A percentile compares a stretch with the other conserved stretches of the same genome.
Evolutionary conservation across 169 alveolate genomes (phyloP).

Genomic region (Plasmodium coatneyi): DNA sequence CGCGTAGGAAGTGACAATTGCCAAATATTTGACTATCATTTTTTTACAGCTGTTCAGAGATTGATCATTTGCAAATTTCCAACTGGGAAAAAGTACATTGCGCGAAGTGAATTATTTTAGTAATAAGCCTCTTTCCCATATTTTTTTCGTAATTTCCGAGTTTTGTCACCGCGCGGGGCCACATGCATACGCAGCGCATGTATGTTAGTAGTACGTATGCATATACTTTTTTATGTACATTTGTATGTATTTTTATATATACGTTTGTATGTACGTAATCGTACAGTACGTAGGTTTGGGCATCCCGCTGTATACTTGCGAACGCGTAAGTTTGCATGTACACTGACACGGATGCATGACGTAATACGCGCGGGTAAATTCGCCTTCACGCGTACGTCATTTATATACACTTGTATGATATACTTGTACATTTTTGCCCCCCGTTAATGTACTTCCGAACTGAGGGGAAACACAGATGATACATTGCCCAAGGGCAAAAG

Average conservation of each 20-base stretch:
- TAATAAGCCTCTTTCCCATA: neutral
- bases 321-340: neutral
- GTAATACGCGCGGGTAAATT: neutral
- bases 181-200: neutral
- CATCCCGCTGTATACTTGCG: neutral
- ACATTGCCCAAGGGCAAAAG: neutral
- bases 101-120: neutral
- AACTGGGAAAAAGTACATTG: neutral
- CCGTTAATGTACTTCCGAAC: neutral
- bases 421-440: neutral
- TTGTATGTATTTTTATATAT: too few relatives aligned
- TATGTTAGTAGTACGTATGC: neutral
- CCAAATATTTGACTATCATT: neutral
- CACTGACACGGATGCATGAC: neutral
- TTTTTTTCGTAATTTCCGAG: constrained; percentile 27
- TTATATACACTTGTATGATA: neutral
- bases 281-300: neutral
- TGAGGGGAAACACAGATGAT: neutral
- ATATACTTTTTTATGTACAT: neutral
- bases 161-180: neutral
- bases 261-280: neutral
- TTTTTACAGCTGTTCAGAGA: neutral
- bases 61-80: constrained; percentile 4
- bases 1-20: neutral
- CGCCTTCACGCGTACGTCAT: neutral